Conservation (phyloP, 768 basidiomycete species). For the Tubosaeta sp. region DNA sequence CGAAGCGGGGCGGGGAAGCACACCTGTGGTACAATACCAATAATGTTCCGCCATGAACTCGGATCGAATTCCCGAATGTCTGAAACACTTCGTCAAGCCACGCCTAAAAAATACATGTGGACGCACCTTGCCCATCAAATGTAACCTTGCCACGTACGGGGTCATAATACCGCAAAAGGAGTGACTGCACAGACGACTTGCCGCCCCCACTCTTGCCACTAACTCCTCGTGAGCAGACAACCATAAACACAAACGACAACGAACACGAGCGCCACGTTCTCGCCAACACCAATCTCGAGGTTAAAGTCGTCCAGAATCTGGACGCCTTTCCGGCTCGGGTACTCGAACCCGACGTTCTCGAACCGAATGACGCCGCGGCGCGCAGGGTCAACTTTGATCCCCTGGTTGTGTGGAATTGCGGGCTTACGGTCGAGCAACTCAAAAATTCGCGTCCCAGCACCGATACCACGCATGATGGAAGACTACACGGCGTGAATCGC, state of each 20-base stretch:
- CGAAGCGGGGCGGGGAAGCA: neutral
- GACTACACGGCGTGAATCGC: conserved; percentile 42
- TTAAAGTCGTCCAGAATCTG: conserved; percentile 80
- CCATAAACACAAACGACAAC: conserved; percentile 27
- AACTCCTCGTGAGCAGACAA: neutral
- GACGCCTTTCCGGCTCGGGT: conserved; percentile 80
- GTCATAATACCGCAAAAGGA: conserved; percentile 87
- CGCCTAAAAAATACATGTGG: neutral
- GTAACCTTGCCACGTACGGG: conserved; percentile 78
- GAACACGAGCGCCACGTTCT: conserved; percentile 89
- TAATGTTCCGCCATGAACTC: conserved; percentile 81
- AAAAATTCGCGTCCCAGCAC: conserved; percentile 91
- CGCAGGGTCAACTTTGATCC: conserved; percentile 49
- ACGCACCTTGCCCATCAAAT: conserved; percentile 78
- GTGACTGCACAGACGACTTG: conserved; percentile 87
- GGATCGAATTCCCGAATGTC: conserved; percentile 86
- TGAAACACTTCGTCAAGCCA: conserved; percentile 21
- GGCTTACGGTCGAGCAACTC: conserved; percentile 83
- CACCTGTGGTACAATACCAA: conserved; percentile 91
- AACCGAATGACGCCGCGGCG: conserved; percentile 73
- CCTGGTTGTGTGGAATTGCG: conserved; percentile 61
- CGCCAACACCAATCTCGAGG: conserved; percentile 75
- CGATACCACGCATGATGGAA: conserved; percentile 95
- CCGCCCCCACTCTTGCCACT: conserved; percentile 93
- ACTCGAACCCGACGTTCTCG: conserved; percentile 82